Evolutionary conservation across 2,329 filamentous ascomycete genomes (phyloP), one percentile per base, ranked within the genome.

Genomic region (Fusarium siculi): DNA sequence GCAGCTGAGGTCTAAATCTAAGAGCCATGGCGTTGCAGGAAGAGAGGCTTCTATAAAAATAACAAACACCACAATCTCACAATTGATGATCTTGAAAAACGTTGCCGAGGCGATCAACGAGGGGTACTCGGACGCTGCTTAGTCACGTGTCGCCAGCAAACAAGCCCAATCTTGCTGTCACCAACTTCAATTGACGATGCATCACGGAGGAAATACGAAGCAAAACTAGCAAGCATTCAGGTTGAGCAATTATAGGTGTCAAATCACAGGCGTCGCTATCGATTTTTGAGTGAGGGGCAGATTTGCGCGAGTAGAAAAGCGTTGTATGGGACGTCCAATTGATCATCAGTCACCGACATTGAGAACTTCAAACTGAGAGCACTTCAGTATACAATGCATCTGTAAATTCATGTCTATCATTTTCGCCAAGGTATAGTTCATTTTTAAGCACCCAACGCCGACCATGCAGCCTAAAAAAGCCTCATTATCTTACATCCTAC

Each of bases 391-490:
- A 15, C 52, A 49, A 59, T 23, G 18, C 18, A 21, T 46, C 14
- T n/a, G n/a, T 66, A 70, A 70, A 49, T 60, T 66, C 66, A 66
- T 70, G 34, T 70, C 66, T 70, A 70, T 70, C 53, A 66, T 66
- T 60, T 60, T 70, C 47, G 57, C 66, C 67, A 53, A 66, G 67
- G 59, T 70, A 70, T 70, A 59, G 42, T 70, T 70, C 58, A 69
- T 70, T 70, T 68, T 70, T 55, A 60, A 70, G 67, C 47, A 70
- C 42, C 67, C 47, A 70, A 70, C 67, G 67, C 67, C 67, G 54
- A 25, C 60, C 67, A 70, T 70, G 66, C 28, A 71, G 52, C 71
- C 67, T 71, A 71, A 47, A 66, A 47, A 53, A 67, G 49, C 68
- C 67, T 71, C 61, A 53, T 71, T 71, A 67, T 71, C 61, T 71